Evolutionary conservation across 208 protist genomes (phyloP).

Genomic region (Leishmania martiniquensis): DNA sequence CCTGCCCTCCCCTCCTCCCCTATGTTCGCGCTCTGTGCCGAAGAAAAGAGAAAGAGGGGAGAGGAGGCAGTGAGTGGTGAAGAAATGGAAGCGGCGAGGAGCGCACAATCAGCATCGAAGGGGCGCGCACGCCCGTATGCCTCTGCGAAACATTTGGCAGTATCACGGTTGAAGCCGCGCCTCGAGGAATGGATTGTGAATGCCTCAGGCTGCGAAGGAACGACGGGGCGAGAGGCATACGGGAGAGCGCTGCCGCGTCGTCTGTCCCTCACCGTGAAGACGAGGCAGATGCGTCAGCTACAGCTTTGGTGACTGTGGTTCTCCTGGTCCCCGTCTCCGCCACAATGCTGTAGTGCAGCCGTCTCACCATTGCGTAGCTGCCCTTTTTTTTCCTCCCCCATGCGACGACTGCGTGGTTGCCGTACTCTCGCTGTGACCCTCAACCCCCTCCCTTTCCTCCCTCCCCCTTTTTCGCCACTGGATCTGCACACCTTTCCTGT

Average conservation of each 20-base stretch:
- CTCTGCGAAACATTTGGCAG: background rate
- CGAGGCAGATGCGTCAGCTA: background rate
- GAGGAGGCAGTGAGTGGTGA: background rate
- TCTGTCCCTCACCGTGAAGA: background rate
- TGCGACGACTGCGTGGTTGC: too few relatives aligned
- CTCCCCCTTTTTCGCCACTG: background rate
- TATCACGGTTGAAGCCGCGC: background rate
- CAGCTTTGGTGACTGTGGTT: background rate
- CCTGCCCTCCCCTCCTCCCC: background rate
- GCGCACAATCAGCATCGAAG: background rate
- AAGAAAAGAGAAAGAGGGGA: too few relatives aligned
- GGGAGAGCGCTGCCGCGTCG: background rate
- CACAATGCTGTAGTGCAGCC: background rate
- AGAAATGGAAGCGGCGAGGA: background rate
- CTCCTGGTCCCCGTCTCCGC: background rate
- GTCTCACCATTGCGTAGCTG: too few relatives aligned
- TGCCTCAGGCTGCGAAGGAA: background rate
- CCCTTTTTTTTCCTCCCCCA: background rate
- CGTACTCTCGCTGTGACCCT: too few relatives aligned
- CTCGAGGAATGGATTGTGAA: background rate
- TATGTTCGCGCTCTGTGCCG: background rate
- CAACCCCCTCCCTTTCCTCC: background rate
- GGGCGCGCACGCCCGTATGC: background rate
- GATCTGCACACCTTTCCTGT: background rate
- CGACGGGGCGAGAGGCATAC: background rate